Conservation (phyloP, 352 stramenopile genomes). For the Pythium coloratum region DNA sequence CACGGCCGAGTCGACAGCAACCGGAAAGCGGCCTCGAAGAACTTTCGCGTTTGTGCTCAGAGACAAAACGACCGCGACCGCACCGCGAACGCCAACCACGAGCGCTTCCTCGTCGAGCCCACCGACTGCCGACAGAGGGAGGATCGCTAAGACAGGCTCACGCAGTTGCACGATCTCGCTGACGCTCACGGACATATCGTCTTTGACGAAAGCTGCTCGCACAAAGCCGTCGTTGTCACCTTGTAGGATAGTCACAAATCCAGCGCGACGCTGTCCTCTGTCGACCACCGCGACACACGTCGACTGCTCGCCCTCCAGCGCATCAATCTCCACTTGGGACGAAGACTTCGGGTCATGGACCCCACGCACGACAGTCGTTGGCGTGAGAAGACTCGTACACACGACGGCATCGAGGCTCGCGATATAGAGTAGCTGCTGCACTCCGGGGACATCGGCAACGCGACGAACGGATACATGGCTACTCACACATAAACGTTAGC, state of each 20-base stretch:
- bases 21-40: background rate
- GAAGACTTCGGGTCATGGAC: conserved; percentile 3
- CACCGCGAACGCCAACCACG: background rate
- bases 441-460: conserved; percentile 37
- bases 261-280: conserved; percentile 1
- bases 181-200: background rate
- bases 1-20: background rate
- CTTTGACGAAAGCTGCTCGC: conserved; percentile 31
- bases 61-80: background rate
- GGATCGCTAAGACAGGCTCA: conserved; percentile 16
- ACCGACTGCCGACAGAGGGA: background rate
- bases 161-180: conserved; percentile 12
- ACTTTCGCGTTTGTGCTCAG: background rate
- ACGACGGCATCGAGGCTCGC: conserved; percentile 22
- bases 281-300: conserved; percentile 35
- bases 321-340: conserved; percentile 38
- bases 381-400: conserved; percentile 51
- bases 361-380: conserved; percentile 46
- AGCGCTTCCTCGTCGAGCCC: background rate
- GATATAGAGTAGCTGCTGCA: conserved; percentile 34
- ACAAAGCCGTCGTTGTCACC: conserved; percentile 57
- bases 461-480: conserved; percentile 5
- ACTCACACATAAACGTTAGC: background rate
- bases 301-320: conserved; percentile 68
- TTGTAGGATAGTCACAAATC: conserved; percentile 46